A percentile compares a stretch with the other conserved stretches of the same genome.
Evolutionary conservation across 176 grass and related monocot genomes (phyloP).

Genomic region (Oryza nivara): DNA sequence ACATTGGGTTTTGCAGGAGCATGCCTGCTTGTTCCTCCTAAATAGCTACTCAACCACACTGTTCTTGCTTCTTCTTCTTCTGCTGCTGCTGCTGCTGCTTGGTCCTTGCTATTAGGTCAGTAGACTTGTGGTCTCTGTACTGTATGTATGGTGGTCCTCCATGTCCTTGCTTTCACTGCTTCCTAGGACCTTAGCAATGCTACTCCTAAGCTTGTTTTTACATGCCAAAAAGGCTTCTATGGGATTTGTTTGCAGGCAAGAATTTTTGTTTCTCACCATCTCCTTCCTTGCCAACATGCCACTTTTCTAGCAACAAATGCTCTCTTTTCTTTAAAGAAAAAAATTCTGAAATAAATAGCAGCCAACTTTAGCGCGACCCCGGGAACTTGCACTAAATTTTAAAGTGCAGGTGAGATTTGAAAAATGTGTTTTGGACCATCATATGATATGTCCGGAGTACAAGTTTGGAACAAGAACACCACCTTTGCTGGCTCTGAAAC

Average conservation of each 20-base stretch:
- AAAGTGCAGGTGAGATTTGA: background rate
- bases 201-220: conserved; percentile 30
- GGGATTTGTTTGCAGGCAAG: conserved; percentile 38
- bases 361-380: background rate
- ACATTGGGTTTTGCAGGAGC: conserved; percentile 60
- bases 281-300: conserved; percentile 13
- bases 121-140: conserved; percentile 28
- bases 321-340: background rate
- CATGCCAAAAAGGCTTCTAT: conserved; percentile 33
- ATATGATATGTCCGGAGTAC: background rate
- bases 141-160: conserved; percentile 41
- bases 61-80: background rate
- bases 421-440: background rate
- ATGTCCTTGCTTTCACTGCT: conserved; percentile 54
- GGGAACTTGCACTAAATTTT: background rate
- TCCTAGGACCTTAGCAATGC: conserved; percentile 45
- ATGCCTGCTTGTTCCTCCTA: conserved; percentile 31
- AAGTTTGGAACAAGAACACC: background rate
- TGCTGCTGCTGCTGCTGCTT: background rate
- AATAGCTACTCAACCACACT: conserved; percentile 1
- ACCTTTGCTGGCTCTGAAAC: background rate
- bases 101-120: conserved; percentile 33
- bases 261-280: background rate
- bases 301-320: conserved; percentile 22
- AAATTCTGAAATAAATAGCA: background rate